Percentiles rank a stretch among this genome's conserved stretches.
Evolutionary conservation across 1,284 basidiomycete genomes (phyloP).

Genomic region (Pseudozyma hubeiensis): DNA sequence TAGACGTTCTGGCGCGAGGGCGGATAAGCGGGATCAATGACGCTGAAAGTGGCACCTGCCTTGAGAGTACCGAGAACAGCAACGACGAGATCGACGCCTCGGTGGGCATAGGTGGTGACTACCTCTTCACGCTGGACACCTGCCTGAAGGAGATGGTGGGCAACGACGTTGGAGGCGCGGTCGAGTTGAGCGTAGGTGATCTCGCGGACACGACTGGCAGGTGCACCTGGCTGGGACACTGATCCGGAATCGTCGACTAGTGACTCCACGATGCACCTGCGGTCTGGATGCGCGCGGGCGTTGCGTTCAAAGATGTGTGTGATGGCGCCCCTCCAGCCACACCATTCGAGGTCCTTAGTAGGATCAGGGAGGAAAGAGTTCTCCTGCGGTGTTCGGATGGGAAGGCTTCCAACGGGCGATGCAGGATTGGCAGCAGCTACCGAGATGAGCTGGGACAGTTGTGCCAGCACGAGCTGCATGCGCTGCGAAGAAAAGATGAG

Average conservation of each 20-base stretch:
- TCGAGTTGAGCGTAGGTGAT: conserved; percentile 87
- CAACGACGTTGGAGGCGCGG: conserved; percentile 86
- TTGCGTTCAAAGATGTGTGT: conserved; percentile 75
- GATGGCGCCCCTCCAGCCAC: conserved; percentile 94
- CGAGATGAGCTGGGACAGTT: conserved; percentile 83
- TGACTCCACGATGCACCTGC: conserved; percentile 72
- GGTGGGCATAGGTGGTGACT: conserved; percentile 98
- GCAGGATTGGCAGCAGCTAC: conserved; percentile 75
- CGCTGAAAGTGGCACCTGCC: conserved; percentile 95
- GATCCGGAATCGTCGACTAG: conserved; percentile 66
- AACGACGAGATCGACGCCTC: conserved; percentile 95
- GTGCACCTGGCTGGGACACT: conserved; percentile 76
- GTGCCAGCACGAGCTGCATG: conserved; percentile 83
- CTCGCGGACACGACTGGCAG: conserved; percentile 73
- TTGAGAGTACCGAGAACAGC: conserved; percentile 97
- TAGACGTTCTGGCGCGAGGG: conserved; percentile 94
- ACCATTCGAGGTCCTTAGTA: conserved; percentile 94
- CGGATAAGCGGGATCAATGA: conserved; percentile 98
- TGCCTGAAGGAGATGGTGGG: conserved; percentile 86
- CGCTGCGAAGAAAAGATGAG: conserved; percentile 86
- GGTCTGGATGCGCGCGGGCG: conserved; percentile 60
- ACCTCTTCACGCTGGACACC: conserved; percentile 94
- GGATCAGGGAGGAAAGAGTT: conserved; percentile 81
- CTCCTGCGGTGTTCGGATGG: conserved; percentile 74
- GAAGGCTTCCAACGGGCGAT: conserved; percentile 61